phyloP scores from a whole-genome alignment of 441 rosid species.

The Rhodomyrtus psidioides region DNA sequence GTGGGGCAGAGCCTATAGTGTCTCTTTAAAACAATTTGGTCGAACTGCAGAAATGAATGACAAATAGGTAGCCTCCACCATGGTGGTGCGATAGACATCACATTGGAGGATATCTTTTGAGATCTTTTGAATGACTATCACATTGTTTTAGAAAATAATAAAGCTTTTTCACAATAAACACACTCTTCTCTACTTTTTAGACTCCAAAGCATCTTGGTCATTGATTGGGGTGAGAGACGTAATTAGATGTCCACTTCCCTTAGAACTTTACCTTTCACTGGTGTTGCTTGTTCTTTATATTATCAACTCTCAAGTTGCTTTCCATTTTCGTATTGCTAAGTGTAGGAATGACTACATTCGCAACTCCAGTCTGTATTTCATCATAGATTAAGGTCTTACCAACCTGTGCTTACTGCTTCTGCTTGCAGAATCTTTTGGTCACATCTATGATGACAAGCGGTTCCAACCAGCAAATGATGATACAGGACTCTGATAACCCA shows the following conservation, averaged over 20 bases:
- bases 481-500: constrained; percentile 19
- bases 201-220: background rate
- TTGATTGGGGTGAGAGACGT: background rate
- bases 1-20: background rate
- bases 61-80: background rate
- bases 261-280: background rate
- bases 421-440: constrained; percentile 68
- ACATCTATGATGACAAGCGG: constrained; percentile 56
- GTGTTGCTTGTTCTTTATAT: background rate
- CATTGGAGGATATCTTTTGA: background rate
- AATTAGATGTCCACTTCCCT: background rate
- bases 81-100: background rate
- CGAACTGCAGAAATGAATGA: background rate
- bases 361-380: background rate
- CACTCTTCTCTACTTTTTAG: background rate
- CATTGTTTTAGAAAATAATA: background rate
- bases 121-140: background rate
- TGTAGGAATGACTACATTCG: background rate
- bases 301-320: background rate
- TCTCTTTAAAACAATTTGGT: background rate
- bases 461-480: constrained; percentile 25
- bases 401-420: background rate
- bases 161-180: background rate
- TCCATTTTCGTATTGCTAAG: background rate
- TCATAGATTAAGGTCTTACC: background rate